These are phyloP conservation scores for Tricholomella constricta DNA, from an alignment of 768 basidiomycete species.

Conservation along the genomic window DNA sequence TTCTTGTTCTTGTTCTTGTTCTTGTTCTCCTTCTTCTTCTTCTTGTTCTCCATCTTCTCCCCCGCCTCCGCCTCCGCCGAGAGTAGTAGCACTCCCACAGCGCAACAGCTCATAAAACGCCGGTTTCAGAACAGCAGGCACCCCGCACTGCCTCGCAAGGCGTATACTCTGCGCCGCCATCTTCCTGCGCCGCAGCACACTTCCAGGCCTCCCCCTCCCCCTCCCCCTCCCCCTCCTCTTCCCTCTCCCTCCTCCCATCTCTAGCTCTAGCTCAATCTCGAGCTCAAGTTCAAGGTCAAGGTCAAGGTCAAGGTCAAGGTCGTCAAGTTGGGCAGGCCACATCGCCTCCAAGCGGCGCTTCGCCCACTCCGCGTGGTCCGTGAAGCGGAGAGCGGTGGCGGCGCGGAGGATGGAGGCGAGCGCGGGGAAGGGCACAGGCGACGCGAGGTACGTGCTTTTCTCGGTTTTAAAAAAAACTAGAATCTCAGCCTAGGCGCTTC, in stretches of 20 bases:
- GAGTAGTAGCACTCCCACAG: too few relatives aligned
- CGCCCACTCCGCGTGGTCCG: constrained; percentile 28
- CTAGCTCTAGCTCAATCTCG: too few relatives aligned
- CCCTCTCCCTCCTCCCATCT: too few relatives aligned
- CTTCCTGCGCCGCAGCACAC: too few relatives aligned
- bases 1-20: too few relatives aligned
- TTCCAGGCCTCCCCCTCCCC: too few relatives aligned
- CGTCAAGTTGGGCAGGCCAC: constrained; percentile 31
- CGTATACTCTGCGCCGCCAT: constrained; percentile 31
- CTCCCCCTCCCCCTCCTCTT: too few relatives aligned
- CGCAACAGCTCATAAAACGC: constrained; percentile 10
- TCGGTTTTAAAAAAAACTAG: too few relatives aligned
- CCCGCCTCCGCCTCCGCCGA: too few relatives aligned
- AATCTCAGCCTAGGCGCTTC: too few relatives aligned
- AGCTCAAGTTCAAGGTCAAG: constrained; percentile 19
- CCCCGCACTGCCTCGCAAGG: constrained; percentile 29
- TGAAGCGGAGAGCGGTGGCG: constrained; percentile 32
- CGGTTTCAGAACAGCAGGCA: constrained; percentile 23
- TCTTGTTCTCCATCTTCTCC: too few relatives aligned
- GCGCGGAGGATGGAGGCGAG: constrained; percentile 36
- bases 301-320: constrained; percentile 20
- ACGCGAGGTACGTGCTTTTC: constrained; percentile 16
- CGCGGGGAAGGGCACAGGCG: constrained; percentile 26
- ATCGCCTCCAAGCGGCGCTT: constrained; percentile 24
- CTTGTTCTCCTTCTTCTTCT: too few relatives aligned